Percentiles rank a stretch among this genome's conserved stretches.
Conservation (phyloP, 2,329 filamentous ascomycete species). For the Huntiella moniliformis region DNA sequence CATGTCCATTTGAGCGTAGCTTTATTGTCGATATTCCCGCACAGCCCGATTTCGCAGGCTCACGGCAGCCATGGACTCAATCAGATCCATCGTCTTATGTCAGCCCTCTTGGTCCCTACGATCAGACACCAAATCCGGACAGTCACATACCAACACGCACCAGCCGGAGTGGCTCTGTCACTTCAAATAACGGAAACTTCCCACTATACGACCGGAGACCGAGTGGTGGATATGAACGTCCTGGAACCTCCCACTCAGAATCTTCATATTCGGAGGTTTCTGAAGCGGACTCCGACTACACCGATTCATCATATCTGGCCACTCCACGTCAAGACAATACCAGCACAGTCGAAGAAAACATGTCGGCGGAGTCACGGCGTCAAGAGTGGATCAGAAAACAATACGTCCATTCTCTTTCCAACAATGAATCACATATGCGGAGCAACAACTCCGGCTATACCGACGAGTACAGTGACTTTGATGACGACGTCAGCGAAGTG, state of each 20-base stretch:
- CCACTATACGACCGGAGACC: slow-evolving; percentile 1
- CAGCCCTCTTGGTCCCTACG: slow-evolving; percentile 10
- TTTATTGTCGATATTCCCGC: slow-evolving; percentile 61
- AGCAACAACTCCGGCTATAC: slow-evolving; percentile 4
- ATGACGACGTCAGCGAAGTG: slow-evolving; percentile 11
- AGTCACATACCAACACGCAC: not conserved
- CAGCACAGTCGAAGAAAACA: slow-evolving; percentile 9
- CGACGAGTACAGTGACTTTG: slow-evolving; percentile 9
- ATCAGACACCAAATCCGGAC: slow-evolving; percentile 3
- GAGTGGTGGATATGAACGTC: slow-evolving; percentile 4
- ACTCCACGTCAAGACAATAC: slow-evolving; percentile 4
- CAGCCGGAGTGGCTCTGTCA: slow-evolving; percentile 3
- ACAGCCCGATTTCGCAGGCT: slow-evolving; percentile 23
- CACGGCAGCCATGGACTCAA: slow-evolving; percentile 5
- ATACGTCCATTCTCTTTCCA: slow-evolving; percentile 11
- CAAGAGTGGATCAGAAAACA: slow-evolving; percentile 12
- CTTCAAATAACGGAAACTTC: slow-evolving; percentile 1
- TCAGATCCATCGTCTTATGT: slow-evolving; percentile 5
- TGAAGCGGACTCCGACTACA: slow-evolving; percentile 10
- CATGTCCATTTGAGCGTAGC: slow-evolving; percentile 63
- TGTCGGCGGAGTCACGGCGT: slow-evolving; percentile 9
- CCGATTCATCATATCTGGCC: slow-evolving; percentile 8
- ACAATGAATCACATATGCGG: not conserved
- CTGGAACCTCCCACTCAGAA: slow-evolving; percentile 10
- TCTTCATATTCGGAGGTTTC: slow-evolving; percentile 9